Percentiles rank a stretch among this genome's conserved stretches.
phyloP scores from a whole-genome alignment of 371 early-diverging fungal genomes.

The Fennellomyces sp. region DNA sequence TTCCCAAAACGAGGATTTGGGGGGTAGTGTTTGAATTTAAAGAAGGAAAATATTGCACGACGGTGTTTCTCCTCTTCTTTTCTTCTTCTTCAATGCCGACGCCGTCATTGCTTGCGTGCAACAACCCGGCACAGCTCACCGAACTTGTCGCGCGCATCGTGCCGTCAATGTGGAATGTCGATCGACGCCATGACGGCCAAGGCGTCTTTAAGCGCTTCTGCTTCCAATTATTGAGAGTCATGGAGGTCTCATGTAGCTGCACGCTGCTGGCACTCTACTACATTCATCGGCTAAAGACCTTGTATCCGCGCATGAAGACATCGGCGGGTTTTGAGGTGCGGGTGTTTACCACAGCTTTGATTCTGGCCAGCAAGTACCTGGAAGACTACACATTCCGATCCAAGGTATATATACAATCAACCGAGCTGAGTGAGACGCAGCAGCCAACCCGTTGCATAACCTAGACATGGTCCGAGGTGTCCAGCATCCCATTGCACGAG shows the following conservation, averaged over 20 bases:
- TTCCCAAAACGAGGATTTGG: no score
- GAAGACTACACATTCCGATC: constrained; percentile 73
- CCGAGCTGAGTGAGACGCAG: neutral
- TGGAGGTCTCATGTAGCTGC: constrained; percentile 37
- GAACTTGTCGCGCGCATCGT: neutral
- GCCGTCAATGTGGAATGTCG: neutral
- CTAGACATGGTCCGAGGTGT: constrained; percentile 72
- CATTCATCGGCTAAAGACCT: constrained; percentile 29
- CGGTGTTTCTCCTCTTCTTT: no score
- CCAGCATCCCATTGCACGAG: constrained; percentile 59
- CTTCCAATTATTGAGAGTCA: constrained; percentile 47
- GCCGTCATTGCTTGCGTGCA: neutral
- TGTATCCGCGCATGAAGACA: constrained; percentile 35
- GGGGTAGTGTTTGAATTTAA: no score
- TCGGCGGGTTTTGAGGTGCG: constrained; percentile 60
- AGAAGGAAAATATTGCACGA: no score
- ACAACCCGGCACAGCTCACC: neutral
- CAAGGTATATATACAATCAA: constrained; percentile 30
- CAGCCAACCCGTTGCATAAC: neutral
- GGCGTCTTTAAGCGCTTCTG: constrained; percentile 40
- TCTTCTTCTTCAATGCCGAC: neutral
- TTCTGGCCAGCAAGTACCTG: constrained; percentile 64
- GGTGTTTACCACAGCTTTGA: constrained; percentile 63
- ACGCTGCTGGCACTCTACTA: constrained; percentile 37
- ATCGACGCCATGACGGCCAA: neutral